Percentiles rank a stretch among this genome's conserved stretches.
Conservation (phyloP, 2,329 filamentous ascomycete genomes). For the Drechslera avenae region DNA sequence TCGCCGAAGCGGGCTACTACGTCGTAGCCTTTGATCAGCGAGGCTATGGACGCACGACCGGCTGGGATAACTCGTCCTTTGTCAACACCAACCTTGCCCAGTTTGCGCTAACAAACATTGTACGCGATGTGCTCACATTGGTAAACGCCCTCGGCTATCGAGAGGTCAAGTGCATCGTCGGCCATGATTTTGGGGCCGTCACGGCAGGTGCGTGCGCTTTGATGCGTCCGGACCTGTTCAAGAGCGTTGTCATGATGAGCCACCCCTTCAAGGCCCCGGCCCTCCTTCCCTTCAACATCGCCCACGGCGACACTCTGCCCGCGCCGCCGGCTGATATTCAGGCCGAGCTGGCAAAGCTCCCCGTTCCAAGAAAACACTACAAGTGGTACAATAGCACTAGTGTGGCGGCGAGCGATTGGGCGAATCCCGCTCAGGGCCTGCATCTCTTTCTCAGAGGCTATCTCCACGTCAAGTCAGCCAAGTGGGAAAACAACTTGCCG, state of each 20-base stretch:
- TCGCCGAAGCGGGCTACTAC: conserved; percentile 67
- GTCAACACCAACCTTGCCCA: conserved; percentile 60
- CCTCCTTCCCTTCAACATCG: conserved; percentile 55
- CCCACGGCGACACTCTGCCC: conserved; percentile 34
- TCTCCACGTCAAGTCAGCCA: conserved; percentile 69
- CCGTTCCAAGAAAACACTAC: conserved; percentile 69
- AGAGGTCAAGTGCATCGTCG: conserved; percentile 63
- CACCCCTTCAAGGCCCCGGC: conserved; percentile 66
- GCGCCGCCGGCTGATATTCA: conserved; percentile 56
- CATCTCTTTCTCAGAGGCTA: conserved; percentile 68
- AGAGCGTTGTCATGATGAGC: conserved; percentile 65
- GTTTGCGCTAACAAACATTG: conserved; percentile 63
- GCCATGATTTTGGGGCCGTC: conserved; percentile 71
- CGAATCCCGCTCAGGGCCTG: conserved; percentile 57
- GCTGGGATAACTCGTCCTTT: conserved; percentile 60
- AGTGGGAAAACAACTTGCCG: conserved; percentile 62
- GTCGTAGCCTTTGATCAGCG: conserved; percentile 71
- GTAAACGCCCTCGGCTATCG: conserved; percentile 66
- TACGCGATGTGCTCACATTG: conserved; percentile 66
- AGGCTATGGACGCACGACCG: conserved; percentile 69
- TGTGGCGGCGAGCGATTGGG: conserved; percentile 56
- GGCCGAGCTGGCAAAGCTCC: conserved; percentile 58
- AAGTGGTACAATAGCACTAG: conserved; percentile 67
- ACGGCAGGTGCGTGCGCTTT: conserved; percentile 64
- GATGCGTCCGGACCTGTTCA: conserved; percentile 68